A percentile compares a stretch with the other conserved stretches of the same genome.
Evolutionary conservation across 805 yeast genomes (phyloP).

Genomic region (Cephaloascus fragrans): DNA sequence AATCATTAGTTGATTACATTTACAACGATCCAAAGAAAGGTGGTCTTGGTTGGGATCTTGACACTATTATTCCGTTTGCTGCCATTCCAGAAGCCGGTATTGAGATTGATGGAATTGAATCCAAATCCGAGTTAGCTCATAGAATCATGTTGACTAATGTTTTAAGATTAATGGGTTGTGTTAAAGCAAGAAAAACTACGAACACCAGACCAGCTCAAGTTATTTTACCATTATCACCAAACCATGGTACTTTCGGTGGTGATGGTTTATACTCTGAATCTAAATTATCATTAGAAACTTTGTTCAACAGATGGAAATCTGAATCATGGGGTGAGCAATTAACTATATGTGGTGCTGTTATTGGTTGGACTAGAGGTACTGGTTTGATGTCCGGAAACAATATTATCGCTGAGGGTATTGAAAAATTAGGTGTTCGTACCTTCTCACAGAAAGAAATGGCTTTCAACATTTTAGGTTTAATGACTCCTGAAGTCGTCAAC

Average conservation of each 20-base stretch:
- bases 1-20: constrained; percentile 74
- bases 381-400: constrained; percentile 98
- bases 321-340: constrained; percentile 94
- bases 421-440: constrained; percentile 91
- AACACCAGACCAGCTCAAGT: constrained; percentile 99
- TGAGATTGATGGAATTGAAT: constrained; percentile 86
- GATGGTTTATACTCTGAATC: constrained; percentile 99
- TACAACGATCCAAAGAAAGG: constrained; percentile 76
- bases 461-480: constrained; percentile 88
- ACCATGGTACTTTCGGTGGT: constrained; percentile 97
- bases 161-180: constrained; percentile 83
- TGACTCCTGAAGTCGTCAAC: constrained; percentile 77
- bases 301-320: constrained; percentile 98
- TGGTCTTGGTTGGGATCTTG: constrained; percentile 97
- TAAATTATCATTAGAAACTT: constrained; percentile 86
- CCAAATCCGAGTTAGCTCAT: constrained; percentile 95
- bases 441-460: constrained; percentile 99
- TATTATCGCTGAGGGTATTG: constrained; percentile 96
- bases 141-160: constrained; percentile 97
- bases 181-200: constrained; percentile 73
- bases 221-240: constrained; percentile 92
- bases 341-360: constrained; percentile 95
- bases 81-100: constrained; percentile 99
- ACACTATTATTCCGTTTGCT: constrained; percentile 93
- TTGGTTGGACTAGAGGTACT: constrained; percentile 99